phyloP scores from a whole-genome alignment of 129 eudicot genomes.

The Tagetes patula region DNA sequence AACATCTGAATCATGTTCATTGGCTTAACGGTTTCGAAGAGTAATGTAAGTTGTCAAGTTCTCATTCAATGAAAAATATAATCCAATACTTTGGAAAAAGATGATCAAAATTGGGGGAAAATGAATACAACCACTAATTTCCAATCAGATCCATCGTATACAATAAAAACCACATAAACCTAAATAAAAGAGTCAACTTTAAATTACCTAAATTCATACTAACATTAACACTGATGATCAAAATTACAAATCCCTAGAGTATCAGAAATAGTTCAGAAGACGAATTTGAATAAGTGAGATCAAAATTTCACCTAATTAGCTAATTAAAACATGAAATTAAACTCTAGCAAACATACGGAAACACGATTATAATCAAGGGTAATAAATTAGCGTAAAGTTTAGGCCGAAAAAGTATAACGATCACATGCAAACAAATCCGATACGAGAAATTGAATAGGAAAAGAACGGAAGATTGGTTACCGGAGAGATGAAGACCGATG shows the following conservation, averaged over 20 bases:
- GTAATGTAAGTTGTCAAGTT: too few relatives aligned
- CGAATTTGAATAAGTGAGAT: constrained; percentile 3
- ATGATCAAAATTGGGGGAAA: constrained; percentile 2
- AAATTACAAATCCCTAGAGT: constrained; percentile 18
- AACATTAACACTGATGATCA: constrained; percentile 7
- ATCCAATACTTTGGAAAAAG: neutral
- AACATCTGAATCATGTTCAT: too few relatives aligned
- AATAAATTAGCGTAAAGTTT: too few relatives aligned
- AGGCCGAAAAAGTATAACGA: neutral
- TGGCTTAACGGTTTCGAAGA: too few relatives aligned
- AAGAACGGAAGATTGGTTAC: constrained; percentile 24
- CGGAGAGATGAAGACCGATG: constrained; percentile 23
- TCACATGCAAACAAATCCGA: constrained; percentile 17
- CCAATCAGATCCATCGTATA: neutral
- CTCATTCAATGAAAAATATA: too few relatives aligned
- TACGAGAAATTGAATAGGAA: neutral
- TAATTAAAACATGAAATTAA: constrained; percentile 8
- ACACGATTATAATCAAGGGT: neutral
- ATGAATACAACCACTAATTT: constrained; percentile 6
- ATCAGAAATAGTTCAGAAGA: neutral
- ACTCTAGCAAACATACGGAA: constrained; percentile 9
- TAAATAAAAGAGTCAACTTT: constrained; percentile 1
- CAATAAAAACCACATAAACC: constrained; percentile 1
- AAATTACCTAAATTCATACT: constrained; percentile 4
- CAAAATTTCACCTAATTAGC: constrained; percentile 21